Evolutionary conservation across 805 yeast species (phyloP).

Genomic region (Zygotorulaspora sp.): DNA sequence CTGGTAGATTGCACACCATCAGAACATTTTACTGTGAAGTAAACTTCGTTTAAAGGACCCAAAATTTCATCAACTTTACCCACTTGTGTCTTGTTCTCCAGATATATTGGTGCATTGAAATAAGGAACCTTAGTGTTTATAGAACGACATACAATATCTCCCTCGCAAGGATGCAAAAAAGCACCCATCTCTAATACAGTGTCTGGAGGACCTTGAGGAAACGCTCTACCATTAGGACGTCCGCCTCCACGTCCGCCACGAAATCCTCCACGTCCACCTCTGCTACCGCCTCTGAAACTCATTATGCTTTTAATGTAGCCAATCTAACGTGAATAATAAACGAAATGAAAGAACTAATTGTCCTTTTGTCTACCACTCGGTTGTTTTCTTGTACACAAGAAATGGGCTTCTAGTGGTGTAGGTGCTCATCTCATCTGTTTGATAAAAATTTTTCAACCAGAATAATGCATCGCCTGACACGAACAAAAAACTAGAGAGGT

Average conservation of each 20-base stretch:
- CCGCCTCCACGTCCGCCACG: slow-evolving; percentile 42
- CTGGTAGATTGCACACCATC: slow-evolving; percentile 95
- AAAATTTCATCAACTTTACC: slow-evolving; percentile 98
- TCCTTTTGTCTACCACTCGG: no score
- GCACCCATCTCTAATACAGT: slow-evolving; percentile 91
- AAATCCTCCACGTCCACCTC: slow-evolving; percentile 39
- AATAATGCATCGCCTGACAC: neutral
- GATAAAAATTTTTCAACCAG: slow-evolving; percentile 15
- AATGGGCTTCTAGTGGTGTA: no score
- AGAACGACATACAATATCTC: slow-evolving; percentile 94
- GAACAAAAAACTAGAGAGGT: no score
- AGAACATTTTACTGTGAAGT: slow-evolving; percentile 89
- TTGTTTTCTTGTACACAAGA: no score
- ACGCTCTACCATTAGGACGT: slow-evolving; percentile 62
- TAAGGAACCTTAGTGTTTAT: slow-evolving; percentile 93
- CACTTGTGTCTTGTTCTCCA: slow-evolving; percentile 91
- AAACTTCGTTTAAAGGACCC: slow-evolving; percentile 98
- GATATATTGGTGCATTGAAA: slow-evolving; percentile 96
- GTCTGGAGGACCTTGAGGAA: slow-evolving; percentile 95
- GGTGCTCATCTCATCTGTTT: slow-evolving; percentile 14
- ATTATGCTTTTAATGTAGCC: slow-evolving; percentile 18
- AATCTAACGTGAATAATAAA: no score
- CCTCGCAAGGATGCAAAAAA: slow-evolving; percentile 89
- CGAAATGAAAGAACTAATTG: no score
- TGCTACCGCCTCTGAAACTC: slow-evolving; percentile 41